Evolutionary conservation across 129 eudicot genomes (phyloP).

Genomic region (Lonicera japonica): DNA sequence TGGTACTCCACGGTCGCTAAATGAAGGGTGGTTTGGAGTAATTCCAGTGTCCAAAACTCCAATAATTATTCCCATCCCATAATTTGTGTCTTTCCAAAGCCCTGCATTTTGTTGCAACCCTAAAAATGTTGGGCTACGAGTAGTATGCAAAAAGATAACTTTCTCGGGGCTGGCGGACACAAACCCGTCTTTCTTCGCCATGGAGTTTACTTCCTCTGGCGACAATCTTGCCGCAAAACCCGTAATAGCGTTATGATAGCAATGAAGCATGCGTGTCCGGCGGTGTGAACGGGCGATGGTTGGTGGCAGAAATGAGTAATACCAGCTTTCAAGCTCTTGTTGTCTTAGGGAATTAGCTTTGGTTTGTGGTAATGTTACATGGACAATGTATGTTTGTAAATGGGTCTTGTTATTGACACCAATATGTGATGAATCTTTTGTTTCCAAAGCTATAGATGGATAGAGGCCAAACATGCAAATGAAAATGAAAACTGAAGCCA

Average conservation of each 20-base stretch:
- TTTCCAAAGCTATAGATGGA: neutral
- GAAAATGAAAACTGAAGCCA: neutral
- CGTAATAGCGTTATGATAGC: conserved; percentile 26
- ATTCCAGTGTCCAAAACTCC: conserved; percentile 34
- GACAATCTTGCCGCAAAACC: conserved; percentile 40
- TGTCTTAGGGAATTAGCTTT: neutral
- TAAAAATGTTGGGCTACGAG: conserved; percentile 37
- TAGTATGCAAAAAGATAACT: conserved; percentile 33
- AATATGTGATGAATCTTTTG: neutral
- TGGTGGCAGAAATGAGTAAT: conserved; percentile 3
- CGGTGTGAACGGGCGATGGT: conserved; percentile 6
- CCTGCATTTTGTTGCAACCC: conserved; percentile 30
- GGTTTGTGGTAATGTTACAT: conserved; percentile 21
- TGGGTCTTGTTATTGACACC: no score
- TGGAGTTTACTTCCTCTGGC: conserved; percentile 17
- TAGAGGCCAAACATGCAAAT: neutral
- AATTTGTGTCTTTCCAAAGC: conserved; percentile 30
- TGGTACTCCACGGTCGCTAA: conserved; percentile 22
- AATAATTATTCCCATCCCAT: conserved; percentile 30
- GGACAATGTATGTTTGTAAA: conserved; percentile 35
- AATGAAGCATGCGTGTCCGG: conserved; percentile 15
- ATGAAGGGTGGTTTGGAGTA: conserved; percentile 6
- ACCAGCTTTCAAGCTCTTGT: conserved; percentile 24
- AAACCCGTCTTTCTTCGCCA: conserved; percentile 31
- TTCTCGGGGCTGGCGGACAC: conserved; percentile 29